Evolutionary conservation across 768 basidiomycete species (phyloP).

Genomic region (Crepidotus variabilis): DNA sequence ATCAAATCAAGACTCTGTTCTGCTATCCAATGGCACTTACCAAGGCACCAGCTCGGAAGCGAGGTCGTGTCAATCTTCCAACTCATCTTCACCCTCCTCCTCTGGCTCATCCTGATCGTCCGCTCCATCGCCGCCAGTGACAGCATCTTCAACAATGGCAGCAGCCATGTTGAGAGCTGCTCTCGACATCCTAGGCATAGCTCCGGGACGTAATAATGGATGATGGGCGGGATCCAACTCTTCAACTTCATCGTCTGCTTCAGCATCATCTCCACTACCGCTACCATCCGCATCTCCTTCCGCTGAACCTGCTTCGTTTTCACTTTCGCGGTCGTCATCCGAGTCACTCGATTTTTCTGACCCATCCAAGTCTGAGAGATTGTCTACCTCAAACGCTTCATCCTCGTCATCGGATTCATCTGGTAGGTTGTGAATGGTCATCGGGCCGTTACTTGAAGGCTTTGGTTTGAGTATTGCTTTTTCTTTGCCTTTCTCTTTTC

Average conservation of each 20-base stretch:
- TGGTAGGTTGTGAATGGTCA: slow-evolving; percentile 27
- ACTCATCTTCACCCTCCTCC: slow-evolving; percentile 24
- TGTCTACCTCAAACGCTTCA: slow-evolving; percentile 33
- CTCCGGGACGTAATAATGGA: slow-evolving; percentile 61
- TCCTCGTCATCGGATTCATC: slow-evolving; percentile 48
- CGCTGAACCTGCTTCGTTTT: slow-evolving; percentile 26
- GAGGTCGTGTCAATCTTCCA: slow-evolving; percentile 29
- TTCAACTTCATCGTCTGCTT: slow-evolving; percentile 35
- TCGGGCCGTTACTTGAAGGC: slow-evolving; percentile 17
- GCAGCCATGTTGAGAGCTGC: slow-evolving; percentile 64
- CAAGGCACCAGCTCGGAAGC: not conserved
- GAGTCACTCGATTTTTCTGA: slow-evolving; percentile 28
- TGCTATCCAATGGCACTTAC: not conserved
- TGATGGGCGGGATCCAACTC: slow-evolving; percentile 54
- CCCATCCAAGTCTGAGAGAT: slow-evolving; percentile 32
- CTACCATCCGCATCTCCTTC: slow-evolving; percentile 27
- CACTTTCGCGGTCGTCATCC: slow-evolving; percentile 25
- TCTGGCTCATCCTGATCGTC: slow-evolving; percentile 51
- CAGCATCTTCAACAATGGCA: slow-evolving; percentile 54
- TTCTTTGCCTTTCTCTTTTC: slow-evolving; percentile 15
- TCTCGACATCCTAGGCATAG: slow-evolving; percentile 66
- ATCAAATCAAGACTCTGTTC: too few relatives aligned
- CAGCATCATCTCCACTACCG: slow-evolving; percentile 27
- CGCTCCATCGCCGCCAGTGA: slow-evolving; percentile 28
- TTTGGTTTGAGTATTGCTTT: slow-evolving; percentile 11